phyloP scores from a whole-genome alignment of 2,329 filamentous ascomycete genomes.

The Nothomitra cinnamomea region DNA sequence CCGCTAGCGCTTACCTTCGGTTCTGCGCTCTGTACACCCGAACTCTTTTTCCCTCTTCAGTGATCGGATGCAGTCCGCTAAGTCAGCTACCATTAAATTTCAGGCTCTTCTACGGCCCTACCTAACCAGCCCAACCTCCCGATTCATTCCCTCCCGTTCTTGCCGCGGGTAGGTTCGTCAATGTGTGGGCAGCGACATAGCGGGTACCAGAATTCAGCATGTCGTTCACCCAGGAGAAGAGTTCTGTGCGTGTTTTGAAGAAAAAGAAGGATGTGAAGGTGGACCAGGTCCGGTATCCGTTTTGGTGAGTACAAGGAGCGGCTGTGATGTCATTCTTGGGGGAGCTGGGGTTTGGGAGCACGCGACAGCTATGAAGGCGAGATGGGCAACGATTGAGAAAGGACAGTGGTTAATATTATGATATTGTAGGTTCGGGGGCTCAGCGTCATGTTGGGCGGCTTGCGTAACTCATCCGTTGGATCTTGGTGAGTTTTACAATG shows the following conservation, averaged over 20 bases:
- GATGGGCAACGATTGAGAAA: background rate
- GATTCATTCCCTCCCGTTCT: no score
- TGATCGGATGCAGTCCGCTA: no score
- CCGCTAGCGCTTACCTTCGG: no score
- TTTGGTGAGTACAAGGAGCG: slow-evolving; percentile 20
- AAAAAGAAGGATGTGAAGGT: background rate
- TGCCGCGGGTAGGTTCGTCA: no score
- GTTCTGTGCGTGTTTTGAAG: background rate
- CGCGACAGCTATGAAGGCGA: background rate
- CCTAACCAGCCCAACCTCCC: no score
- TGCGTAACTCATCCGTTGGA: slow-evolving; percentile 87
- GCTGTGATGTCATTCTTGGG: background rate
- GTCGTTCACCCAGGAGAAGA: background rate
- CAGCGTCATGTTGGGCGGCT: slow-evolving; percentile 80
- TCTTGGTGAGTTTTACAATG: slow-evolving; percentile 44
- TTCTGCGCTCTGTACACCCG: no score
- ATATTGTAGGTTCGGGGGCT: slow-evolving; percentile 65
- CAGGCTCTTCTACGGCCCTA: no score
- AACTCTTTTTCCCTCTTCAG: no score
- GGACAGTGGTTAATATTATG: slow-evolving; percentile 21
- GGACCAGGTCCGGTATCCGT: slow-evolving; percentile 45
- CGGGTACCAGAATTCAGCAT: background rate
- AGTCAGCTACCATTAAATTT: no score
- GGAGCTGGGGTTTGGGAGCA: background rate
- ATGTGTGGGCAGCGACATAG: no score